Evolutionary conservation across 1,284 basidiomycete species (phyloP).

Genomic region (Austropuccinia psidii): DNA sequence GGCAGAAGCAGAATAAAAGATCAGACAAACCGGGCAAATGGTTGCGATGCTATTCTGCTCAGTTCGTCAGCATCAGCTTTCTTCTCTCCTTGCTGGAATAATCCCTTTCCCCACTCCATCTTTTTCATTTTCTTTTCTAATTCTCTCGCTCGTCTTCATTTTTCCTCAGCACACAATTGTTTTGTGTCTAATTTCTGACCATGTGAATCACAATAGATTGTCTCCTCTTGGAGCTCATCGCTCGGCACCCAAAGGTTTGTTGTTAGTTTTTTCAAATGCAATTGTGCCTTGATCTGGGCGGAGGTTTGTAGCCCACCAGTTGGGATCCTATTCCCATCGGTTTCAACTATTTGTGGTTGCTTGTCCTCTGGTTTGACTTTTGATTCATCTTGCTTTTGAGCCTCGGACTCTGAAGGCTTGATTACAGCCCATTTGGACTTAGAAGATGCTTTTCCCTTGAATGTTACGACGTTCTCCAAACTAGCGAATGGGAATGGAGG

Average conservation of each 20-base stretch:
- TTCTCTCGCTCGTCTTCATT: slow-evolving; percentile 63
- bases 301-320: slow-evolving; percentile 50
- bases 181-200: slow-evolving; percentile 84
- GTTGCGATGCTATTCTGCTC: slow-evolving; percentile 59
- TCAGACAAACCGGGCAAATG: slow-evolving; percentile 60
- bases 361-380: slow-evolving; percentile 43
- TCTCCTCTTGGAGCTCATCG: slow-evolving; percentile 70
- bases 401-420: slow-evolving; percentile 13
- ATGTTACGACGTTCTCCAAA: slow-evolving; percentile 23
- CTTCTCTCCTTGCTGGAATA: slow-evolving; percentile 72
- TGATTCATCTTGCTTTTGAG: slow-evolving; percentile 46
- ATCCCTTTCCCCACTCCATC: slow-evolving; percentile 94
- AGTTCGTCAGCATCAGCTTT: slow-evolving; percentile 60
- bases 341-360: slow-evolving; percentile 59
- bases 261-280: slow-evolving; percentile 47
- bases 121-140: slow-evolving; percentile 77
- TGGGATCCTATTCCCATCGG: slow-evolving; percentile 54
- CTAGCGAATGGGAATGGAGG: too few species aligned
- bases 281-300: slow-evolving; percentile 53
- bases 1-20: not conserved
- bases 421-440: slow-evolving; percentile 30
- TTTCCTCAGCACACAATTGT: slow-evolving; percentile 71
- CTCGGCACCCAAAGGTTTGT: slow-evolving; percentile 49
- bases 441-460: slow-evolving; percentile 25
- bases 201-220: slow-evolving; percentile 82